Evolutionary conservation across 331 rosid genomes (phyloP), one percentile per base, ranked within the genome.

Genomic region (Acacia concinna): DNA sequence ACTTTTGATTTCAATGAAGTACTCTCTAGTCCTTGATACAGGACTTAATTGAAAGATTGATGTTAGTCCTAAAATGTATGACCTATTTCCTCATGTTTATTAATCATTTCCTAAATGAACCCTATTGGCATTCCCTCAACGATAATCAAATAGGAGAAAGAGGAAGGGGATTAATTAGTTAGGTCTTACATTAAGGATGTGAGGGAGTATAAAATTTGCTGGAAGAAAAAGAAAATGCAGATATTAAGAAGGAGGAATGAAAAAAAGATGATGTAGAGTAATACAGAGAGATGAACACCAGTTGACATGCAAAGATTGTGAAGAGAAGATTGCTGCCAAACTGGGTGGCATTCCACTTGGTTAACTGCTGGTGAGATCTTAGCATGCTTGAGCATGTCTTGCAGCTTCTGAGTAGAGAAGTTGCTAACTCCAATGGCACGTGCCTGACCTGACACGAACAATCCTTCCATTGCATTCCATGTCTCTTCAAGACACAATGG

Each of bases 391-490:
- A 90, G 87, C 80, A 92, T 68, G 84, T 88, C 90, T 78, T 92
- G 93, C 32, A 59, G 35, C 65, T 59, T 59, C 35, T 59, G 65
- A 13, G 65, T 25, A 59, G 35, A 59, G 65, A 59, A 59, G 34
- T 59, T 59, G 65, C 65, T 59, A 41, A 90, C 93, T 0, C 94
- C 97, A 0, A 90, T 86, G 1, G 95, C 91, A 0, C 93, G 93
- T 28, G 93, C 97, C 81, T 88, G 92, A 28, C 93, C 89, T 0
- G 93, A 90, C 37, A 86, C 90, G 46, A 59, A 87, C 75, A 92
- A 80, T 56, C 95, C 93, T 77, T 92, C 97, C 95, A 92, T 90
- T 25, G 95, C 95, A 78, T 87, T 90, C 97, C 92, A 90, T 73
- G 95, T 92, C 56, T 68, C 74, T 6, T 35, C 2, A 68, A 68